phyloP scores from a whole-genome alignment of 257 asterid species.

The Rhazya stricta region DNA sequence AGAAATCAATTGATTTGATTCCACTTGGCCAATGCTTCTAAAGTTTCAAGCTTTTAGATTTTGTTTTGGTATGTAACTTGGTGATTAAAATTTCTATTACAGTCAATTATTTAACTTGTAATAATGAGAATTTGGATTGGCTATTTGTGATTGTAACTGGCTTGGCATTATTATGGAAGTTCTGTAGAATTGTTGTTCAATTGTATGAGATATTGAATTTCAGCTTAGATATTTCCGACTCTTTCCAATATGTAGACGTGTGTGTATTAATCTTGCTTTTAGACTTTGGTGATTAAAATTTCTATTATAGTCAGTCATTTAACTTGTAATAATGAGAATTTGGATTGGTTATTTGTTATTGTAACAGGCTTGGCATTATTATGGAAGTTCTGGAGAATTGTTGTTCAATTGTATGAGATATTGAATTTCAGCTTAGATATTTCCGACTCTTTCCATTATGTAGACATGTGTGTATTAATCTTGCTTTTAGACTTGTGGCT shows the following conservation, averaged over 20 bases:
- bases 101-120: not conserved
- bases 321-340: not conserved
- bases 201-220: not conserved
- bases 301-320: not conserved
- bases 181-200: not conserved
- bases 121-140: not conserved
- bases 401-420: not conserved
- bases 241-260: not conserved
- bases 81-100: not conserved
- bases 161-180: not conserved
- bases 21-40: not conserved
- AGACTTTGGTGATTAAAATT: not conserved
- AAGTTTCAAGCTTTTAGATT: not conserved
- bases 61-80: not conserved
- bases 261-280: not conserved
- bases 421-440: not conserved
- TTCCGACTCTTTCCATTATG: not conserved
- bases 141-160: not conserved
- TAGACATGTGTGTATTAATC: not conserved
- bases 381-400: not conserved
- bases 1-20: not conserved
- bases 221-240: not conserved
- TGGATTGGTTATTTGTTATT: not conserved
- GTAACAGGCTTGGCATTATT: not conserved
- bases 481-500: not conserved